phyloP scores from a whole-genome alignment of 208 protist genomes.

The Leishmania mexicana region DNA sequence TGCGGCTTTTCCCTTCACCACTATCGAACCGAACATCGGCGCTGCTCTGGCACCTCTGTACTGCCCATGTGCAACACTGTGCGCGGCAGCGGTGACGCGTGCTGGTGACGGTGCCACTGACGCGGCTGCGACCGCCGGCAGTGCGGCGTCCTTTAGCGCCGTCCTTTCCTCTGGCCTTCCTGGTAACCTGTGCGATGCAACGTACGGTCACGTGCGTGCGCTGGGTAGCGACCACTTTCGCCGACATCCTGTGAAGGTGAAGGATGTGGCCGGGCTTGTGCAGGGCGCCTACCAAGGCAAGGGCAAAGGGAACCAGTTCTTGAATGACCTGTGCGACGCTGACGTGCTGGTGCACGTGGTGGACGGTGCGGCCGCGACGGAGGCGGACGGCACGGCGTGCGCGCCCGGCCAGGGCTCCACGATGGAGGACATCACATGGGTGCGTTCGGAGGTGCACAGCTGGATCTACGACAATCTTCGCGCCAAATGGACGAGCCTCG shows the following conservation, averaged over 20 bases:
- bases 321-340: constrained; percentile 95
- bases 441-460: constrained; percentile 90
- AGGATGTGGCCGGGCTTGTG: constrained; percentile 95
- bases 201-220: constrained; percentile 62
- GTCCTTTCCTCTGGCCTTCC: constrained; percentile 14
- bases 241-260: constrained; percentile 82
- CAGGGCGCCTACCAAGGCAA: constrained; percentile 93
- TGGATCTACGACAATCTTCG: constrained; percentile 95
- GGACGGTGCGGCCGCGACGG: constrained; percentile 88
- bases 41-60: constrained; percentile 54
- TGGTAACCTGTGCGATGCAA: constrained; percentile 49
- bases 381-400: constrained; percentile 86
- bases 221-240: constrained; percentile 44
- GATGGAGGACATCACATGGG: constrained; percentile 90
- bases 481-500: constrained; percentile 78
- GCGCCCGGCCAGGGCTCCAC: constrained; percentile 65
- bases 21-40: constrained; percentile 93
- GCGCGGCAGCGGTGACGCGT: not conserved
- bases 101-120: not conserved
- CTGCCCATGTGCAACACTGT: constrained; percentile 67
- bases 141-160: not conserved
- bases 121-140: not conserved
- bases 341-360: constrained; percentile 95
- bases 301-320: constrained; percentile 94
- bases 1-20: constrained; percentile 94